Conservation (phyloP, 140 eudicot species). For the Bidens hawaiensis region DNA sequence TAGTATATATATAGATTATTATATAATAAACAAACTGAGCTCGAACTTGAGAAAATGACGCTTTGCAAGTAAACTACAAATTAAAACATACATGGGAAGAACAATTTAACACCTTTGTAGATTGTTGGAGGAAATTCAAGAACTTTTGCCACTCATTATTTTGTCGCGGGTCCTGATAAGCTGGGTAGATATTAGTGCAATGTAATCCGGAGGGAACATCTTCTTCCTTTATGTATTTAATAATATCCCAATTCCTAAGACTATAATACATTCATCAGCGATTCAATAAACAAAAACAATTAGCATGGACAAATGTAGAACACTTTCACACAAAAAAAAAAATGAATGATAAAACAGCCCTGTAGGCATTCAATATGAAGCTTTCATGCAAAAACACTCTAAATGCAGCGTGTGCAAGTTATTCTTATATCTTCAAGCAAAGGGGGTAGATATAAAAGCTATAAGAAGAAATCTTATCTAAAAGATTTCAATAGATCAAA, state of each 20-base stretch:
- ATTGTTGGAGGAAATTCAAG: slow-evolving; percentile 31
- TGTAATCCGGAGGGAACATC: slow-evolving; percentile 31
- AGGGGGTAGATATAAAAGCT: not conserved
- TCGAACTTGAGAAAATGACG: too few species aligned
- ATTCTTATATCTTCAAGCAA: not conserved
- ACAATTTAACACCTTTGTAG: slow-evolving; percentile 35
- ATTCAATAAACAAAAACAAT: not conserved
- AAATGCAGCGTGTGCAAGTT: not conserved
- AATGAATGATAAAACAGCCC: slow-evolving; percentile 7
- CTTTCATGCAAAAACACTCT: not conserved
- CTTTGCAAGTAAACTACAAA: not conserved
- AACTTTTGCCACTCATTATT: slow-evolving; percentile 43
- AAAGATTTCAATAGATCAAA: not conserved
- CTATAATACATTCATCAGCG: slow-evolving; percentile 29
- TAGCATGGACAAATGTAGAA: not conserved
- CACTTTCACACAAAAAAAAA: not conserved
- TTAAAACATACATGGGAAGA: not conserved
- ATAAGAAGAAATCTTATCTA: not conserved
- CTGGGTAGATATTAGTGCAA: slow-evolving; percentile 30
- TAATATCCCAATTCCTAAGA: slow-evolving; percentile 32
- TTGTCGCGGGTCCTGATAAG: slow-evolving; percentile 32
- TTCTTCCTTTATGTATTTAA: slow-evolving; percentile 15
- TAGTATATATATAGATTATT: too few species aligned
- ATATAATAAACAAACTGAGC: too few species aligned
- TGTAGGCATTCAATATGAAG: not conserved